Conservation (phyloP, 352 stramenopile genomes). For the Globisporangium cederbergense region DNA sequence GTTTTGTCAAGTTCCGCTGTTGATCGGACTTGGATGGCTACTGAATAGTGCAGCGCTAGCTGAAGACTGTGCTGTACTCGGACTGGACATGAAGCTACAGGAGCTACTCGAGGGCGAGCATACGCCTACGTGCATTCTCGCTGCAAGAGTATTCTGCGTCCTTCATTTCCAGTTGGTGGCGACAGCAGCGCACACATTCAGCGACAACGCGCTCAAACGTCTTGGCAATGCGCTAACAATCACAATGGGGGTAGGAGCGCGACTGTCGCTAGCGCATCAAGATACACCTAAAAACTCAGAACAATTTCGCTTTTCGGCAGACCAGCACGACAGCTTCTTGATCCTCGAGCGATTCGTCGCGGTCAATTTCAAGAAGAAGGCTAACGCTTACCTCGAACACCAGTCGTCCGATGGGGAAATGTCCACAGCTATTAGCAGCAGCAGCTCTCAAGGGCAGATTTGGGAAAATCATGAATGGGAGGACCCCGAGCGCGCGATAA, state of each 20-base stretch:
- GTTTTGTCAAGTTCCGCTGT: neutral
- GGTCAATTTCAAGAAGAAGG: neutral
- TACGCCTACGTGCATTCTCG: conserved; percentile 1
- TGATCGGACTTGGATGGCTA: conserved; percentile 15
- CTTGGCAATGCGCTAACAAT: conserved; percentile 16
- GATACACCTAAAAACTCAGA: neutral
- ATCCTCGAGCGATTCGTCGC: conserved; percentile 7
- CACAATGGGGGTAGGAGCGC: conserved; percentile 1
- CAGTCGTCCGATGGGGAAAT: too few species aligned
- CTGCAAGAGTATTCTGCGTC: conserved; percentile 10
- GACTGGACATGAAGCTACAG: conserved; percentile 8
- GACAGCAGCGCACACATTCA: neutral
- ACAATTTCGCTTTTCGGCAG: conserved; percentile 9
- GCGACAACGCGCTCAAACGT: conserved; percentile 4
- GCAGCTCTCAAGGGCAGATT: conserved; percentile 5
- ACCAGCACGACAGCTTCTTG: conserved; percentile 6
- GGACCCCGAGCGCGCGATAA: neutral
- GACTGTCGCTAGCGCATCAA: conserved; percentile 2
- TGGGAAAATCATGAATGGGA: conserved; percentile 13
- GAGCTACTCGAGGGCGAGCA: conserved; percentile 6
- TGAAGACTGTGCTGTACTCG: conserved; percentile 11
- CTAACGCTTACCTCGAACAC: neutral
- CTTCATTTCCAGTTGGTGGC: conserved; percentile 15
- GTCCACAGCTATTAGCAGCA: neutral
- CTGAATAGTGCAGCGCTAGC: conserved; percentile 5